phyloP scores from a whole-genome alignment of 2,329 filamentous ascomycete genomes.

The Bipolaris cookei region DNA sequence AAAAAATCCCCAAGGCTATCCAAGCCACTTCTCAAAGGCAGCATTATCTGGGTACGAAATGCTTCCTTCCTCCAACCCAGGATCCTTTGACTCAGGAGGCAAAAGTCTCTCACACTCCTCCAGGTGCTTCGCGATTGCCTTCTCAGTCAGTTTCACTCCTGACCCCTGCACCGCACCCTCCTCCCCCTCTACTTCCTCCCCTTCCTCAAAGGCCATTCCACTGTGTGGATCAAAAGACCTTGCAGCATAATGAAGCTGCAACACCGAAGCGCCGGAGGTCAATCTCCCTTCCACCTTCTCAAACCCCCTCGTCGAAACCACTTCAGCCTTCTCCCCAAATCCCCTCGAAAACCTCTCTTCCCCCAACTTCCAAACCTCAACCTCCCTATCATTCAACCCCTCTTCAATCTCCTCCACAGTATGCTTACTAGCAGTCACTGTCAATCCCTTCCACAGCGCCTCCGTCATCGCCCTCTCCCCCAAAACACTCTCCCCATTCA shows the following conservation, averaged over 20 bases:
- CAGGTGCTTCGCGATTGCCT: conserved; percentile 6
- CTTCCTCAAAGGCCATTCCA: background rate
- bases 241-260: conserved; percentile 2
- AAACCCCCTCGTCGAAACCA: conserved; percentile 11
- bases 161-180: conserved; percentile 5
- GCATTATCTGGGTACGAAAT: conserved; percentile 1
- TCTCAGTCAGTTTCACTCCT: conserved; percentile 15
- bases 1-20: background rate
- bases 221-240: background rate
- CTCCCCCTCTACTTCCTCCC: background rate
- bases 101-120: conserved; percentile 4
- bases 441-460: conserved; percentile 11
- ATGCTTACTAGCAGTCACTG: conserved; percentile 9
- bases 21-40: conserved; percentile 5
- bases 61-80: conserved; percentile 7
- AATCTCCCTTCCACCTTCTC: background rate
- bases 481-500: conserved; percentile 12
- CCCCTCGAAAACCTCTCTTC: background rate
- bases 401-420: conserved; percentile 2
- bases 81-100: conserved; percentile 4
- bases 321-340: conserved; percentile 13
- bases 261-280: background rate
- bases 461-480: conserved; percentile 17
- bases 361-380: conserved; percentile 7
- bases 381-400: background rate